Conservation (phyloP, 768 basidiomycete species). For the Neoboletus subvelutipes region DNA sequence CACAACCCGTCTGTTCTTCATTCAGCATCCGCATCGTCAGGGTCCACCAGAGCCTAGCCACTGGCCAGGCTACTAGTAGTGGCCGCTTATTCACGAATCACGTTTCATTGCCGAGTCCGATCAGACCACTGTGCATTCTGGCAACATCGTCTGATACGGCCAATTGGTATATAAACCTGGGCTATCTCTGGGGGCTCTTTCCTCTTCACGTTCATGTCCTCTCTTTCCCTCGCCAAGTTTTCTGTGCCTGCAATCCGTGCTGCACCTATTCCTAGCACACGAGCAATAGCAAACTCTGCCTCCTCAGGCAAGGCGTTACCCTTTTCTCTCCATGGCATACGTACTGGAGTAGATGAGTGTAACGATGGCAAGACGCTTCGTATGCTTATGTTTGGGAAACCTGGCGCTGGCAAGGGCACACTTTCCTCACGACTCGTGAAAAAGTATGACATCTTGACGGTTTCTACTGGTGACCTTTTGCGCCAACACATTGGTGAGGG, state of each 20-base stretch:
- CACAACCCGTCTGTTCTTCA: background rate
- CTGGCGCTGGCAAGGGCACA: conserved; percentile 83
- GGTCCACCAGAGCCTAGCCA: background rate
- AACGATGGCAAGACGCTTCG: conserved; percentile 35
- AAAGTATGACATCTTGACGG: conserved; percentile 74
- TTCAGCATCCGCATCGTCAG: background rate
- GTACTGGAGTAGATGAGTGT: conserved; percentile 27
- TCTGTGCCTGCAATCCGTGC: conserved; percentile 12
- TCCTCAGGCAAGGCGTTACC: conserved; percentile 45
- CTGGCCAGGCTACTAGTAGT: background rate
- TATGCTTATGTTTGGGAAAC: conserved; percentile 60
- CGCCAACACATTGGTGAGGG: conserved; percentile 77
- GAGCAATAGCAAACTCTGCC: conserved; percentile 32
- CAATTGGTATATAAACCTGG: conserved; percentile 20
- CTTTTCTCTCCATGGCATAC: conserved; percentile 48
- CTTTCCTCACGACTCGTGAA: conserved; percentile 70
- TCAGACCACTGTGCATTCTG: conserved; percentile 5
- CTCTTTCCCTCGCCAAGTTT: conserved; percentile 16
- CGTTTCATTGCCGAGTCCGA: conserved; percentile 3
- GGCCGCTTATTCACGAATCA: background rate
- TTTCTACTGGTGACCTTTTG: conserved; percentile 85
- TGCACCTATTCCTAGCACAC: conserved; percentile 12
- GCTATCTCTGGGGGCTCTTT: background rate
- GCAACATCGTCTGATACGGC: conserved; percentile 18
- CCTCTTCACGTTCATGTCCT: conserved; percentile 18